phyloP scores from a whole-genome alignment of 2,329 filamentous ascomycete genomes.

The Amauroascus verrucosus region DNA sequence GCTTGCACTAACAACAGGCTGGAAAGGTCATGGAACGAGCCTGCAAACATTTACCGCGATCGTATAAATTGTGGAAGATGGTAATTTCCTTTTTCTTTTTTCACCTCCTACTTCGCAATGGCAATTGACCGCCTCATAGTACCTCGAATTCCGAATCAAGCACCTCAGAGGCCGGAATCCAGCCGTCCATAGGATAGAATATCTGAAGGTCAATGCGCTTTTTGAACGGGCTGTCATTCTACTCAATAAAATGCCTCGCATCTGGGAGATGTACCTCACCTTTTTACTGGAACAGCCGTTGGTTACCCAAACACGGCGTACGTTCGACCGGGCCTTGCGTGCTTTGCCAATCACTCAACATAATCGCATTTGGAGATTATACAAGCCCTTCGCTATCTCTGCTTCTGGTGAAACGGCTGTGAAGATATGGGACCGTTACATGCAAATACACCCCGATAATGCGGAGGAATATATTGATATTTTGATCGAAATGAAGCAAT shows the following conservation, averaged over 20 bases:
- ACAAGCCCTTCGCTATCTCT: conserved; percentile 81
- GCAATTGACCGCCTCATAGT: conserved; percentile 41
- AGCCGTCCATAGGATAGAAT: conserved; percentile 67
- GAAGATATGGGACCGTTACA: conserved; percentile 88
- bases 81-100: conserved; percentile 32
- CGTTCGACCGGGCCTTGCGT: conserved; percentile 84
- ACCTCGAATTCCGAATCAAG: conserved; percentile 71
- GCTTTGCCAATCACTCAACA: conserved; percentile 92
- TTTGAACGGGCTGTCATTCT: conserved; percentile 89
- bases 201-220: conserved; percentile 83
- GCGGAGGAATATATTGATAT: conserved; percentile 91
- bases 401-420: conserved; percentile 83
- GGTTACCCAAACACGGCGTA: conserved; percentile 72
- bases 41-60: conserved; percentile 78
- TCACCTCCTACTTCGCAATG: background rate
- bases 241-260: conserved; percentile 95
- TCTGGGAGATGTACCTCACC: conserved; percentile 95
- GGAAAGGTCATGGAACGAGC: conserved; percentile 70
- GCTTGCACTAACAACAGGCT: conserved; percentile 1
- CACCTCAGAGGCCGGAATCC: conserved; percentile 77
- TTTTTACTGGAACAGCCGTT: conserved; percentile 89
- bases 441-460: conserved; percentile 94
- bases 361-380: conserved; percentile 87
- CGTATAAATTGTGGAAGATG: conserved; percentile 98
- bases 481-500: conserved; percentile 67